A percentile compares a stretch with the other conserved stretches of the same genome.
phyloP scores from a whole-genome alignment of 2,329 filamentous ascomycete genomes.

The Trichoderma brevicompactum region DNA sequence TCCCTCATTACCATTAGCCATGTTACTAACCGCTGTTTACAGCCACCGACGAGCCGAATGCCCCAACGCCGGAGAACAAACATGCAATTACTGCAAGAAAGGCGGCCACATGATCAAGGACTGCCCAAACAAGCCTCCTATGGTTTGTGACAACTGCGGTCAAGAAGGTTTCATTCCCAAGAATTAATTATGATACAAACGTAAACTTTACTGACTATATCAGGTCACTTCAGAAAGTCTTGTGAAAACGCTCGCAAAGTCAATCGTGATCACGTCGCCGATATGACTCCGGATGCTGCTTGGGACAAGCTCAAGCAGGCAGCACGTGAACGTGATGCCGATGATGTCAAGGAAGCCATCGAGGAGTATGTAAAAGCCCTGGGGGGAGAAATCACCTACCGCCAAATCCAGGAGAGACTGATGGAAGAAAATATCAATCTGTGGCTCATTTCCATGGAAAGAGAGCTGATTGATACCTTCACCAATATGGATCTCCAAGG shows the following conservation, averaged over 20 bases:
- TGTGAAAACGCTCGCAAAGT: conserved; percentile 66
- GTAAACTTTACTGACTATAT: conserved; percentile 14
- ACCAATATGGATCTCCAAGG: conserved; percentile 76
- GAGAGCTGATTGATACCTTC: conserved; percentile 58
- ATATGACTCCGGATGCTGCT: conserved; percentile 57
- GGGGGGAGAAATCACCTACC: conserved; percentile 60
- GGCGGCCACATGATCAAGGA: conserved; percentile 61
- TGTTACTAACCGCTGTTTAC: conserved; percentile 23
- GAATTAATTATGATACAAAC: neutral
- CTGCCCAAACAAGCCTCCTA: conserved; percentile 63
- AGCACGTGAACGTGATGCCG: conserved; percentile 59
- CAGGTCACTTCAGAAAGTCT: conserved; percentile 59
- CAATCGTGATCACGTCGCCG: conserved; percentile 55
- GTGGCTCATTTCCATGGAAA: conserved; percentile 67
- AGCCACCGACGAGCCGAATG: conserved; percentile 45
- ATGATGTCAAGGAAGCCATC: conserved; percentile 64
- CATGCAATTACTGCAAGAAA: conserved; percentile 54
- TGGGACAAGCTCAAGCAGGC: conserved; percentile 62
- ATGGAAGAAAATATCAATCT: conserved; percentile 58
- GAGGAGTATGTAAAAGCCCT: conserved; percentile 65
- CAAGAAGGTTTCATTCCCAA: conserved; percentile 54
- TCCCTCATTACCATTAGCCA: neutral
- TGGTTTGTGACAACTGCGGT: conserved; percentile 64
- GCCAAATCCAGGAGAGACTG: conserved; percentile 64
- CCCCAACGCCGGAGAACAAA: conserved; percentile 39